Conservation (phyloP, 2,329 filamentous ascomycete genomes). For the Neodidymelliopsis sp. region DNA sequence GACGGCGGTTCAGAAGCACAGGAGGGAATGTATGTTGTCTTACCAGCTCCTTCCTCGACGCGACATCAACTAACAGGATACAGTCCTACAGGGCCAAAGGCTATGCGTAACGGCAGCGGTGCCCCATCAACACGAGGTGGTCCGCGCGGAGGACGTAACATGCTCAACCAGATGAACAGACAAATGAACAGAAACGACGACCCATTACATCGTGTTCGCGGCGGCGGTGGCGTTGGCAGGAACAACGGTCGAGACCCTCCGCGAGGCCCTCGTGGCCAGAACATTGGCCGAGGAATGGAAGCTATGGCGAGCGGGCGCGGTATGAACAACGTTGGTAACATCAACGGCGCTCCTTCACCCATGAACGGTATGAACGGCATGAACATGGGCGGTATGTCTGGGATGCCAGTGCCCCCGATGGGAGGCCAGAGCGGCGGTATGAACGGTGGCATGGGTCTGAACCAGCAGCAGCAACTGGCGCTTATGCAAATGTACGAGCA, state of each 20-base stretch:
- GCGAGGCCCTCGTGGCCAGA: slow-evolving; percentile 70
- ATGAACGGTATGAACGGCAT: slow-evolving; percentile 52
- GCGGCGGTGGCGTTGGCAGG: slow-evolving; percentile 76
- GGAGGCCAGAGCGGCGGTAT: slow-evolving; percentile 56
- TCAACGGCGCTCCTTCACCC: slow-evolving; percentile 42
- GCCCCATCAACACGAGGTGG: slow-evolving; percentile 39
- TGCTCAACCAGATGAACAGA: slow-evolving; percentile 85
- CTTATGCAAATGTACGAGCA: slow-evolving; percentile 82
- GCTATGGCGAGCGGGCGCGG: slow-evolving; percentile 52
- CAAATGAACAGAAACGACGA: slow-evolving; percentile 81
- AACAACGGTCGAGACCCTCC: slow-evolving; percentile 77
- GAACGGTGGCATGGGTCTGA: slow-evolving; percentile 55
- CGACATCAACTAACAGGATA: slow-evolving; percentile 29
- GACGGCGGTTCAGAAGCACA: slow-evolving; percentile 59
- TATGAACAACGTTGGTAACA: slow-evolving; percentile 37
- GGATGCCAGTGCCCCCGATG: slow-evolving; percentile 42
- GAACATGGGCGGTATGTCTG: slow-evolving; percentile 41
- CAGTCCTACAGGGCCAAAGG: slow-evolving; percentile 92
- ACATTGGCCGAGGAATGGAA: slow-evolving; percentile 43
- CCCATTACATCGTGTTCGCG: slow-evolving; percentile 79
- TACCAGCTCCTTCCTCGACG: slow-evolving; percentile 1
- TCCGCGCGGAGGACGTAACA: slow-evolving; percentile 71
- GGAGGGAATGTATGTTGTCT: slow-evolving; percentile 54
- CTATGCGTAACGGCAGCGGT: slow-evolving; percentile 79
- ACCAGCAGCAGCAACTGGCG: slow-evolving; percentile 74